Percentiles rank a stretch among this genome's conserved stretches.
These are phyloP conservation scores for Saussurea involucrata DNA, from an alignment of 129 eudicot genomes.

Conservation along the genomic window DNA sequence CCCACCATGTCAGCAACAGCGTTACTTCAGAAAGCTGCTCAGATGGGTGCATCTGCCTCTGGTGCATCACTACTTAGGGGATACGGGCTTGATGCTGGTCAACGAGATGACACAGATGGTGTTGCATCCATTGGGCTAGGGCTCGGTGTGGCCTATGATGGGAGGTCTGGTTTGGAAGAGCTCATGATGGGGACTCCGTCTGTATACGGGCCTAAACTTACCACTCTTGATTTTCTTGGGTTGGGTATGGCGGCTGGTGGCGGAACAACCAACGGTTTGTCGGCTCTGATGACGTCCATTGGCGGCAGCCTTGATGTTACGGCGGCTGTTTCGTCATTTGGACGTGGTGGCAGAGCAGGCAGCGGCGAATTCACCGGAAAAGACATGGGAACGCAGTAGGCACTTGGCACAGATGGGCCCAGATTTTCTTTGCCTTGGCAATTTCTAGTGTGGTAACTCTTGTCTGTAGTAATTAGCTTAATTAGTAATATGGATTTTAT, in stretches of 20 bases:
- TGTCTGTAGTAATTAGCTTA: constrained; percentile 28
- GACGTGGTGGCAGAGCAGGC: constrained; percentile 22
- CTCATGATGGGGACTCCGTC: constrained; percentile 94
- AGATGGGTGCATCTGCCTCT: constrained; percentile 80
- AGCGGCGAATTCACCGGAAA: constrained; percentile 55
- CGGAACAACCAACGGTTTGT: constrained; percentile 58
- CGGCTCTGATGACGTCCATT: constrained; percentile 76
- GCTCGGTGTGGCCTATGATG: constrained; percentile 66
- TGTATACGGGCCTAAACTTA: constrained; percentile 74
- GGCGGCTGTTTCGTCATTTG: constrained; percentile 46
- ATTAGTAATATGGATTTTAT: constrained; percentile 21
- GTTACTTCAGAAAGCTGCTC: constrained; percentile 93
- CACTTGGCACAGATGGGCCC: not conserved
- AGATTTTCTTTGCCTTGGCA: constrained; percentile 1
- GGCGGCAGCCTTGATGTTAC: constrained; percentile 62
- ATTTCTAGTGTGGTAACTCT: constrained; percentile 16
- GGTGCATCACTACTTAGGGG: constrained; percentile 81
- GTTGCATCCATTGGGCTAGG: constrained; percentile 68
- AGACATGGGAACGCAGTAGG: constrained; percentile 44
- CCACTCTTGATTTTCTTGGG: constrained; percentile 95
- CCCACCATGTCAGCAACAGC: constrained; percentile 99
- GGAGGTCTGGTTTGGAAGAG: constrained; percentile 79
- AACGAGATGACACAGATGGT: constrained; percentile 51
- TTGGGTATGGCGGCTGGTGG: constrained; percentile 96
- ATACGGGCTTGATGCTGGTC: constrained; percentile 48